Evolutionary conservation across 495 filamentous ascomycete genomes (phyloP).

Genomic region (Saxispiralis lemnorum): DNA sequence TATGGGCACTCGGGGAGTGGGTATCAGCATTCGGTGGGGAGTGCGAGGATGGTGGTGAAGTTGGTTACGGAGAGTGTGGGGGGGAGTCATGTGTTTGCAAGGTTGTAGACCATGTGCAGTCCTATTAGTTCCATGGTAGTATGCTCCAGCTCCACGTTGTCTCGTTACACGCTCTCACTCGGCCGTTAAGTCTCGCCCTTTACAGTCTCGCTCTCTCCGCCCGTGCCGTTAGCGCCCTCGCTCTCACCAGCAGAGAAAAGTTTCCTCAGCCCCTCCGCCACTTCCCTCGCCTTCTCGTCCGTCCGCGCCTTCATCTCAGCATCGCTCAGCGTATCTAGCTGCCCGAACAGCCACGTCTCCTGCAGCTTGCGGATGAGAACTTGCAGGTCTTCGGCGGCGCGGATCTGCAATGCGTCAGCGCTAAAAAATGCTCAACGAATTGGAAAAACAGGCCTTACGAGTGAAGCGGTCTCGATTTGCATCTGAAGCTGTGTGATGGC

Average conservation of each 20-base stretch:
- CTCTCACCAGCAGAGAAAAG: neutral
- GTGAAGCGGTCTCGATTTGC: slow-evolving; percentile 42
- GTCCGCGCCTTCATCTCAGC: slow-evolving; percentile 28
- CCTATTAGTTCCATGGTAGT: neutral
- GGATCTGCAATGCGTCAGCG: slow-evolving; percentile 29
- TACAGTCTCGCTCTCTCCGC: neutral
- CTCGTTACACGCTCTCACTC: neutral
- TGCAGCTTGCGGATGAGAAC: slow-evolving; percentile 46
- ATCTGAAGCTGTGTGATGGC: slow-evolving; percentile 45
- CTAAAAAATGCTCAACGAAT: neutral
- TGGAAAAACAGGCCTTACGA: slow-evolving; percentile 28
- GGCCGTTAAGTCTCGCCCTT: neutral
- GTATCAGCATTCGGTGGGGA: slow-evolving; percentile 16
- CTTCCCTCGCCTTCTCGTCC: slow-evolving; percentile 35
- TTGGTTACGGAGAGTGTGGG: slow-evolving; percentile 9
- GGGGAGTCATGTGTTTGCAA: neutral
- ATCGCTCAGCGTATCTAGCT: slow-evolving; percentile 42
- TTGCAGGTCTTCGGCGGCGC: slow-evolving; percentile 48
- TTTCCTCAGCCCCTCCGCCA: slow-evolving; percentile 27
- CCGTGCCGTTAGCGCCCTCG: too few species aligned
- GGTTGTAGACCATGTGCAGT: neutral
- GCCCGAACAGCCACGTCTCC: slow-evolving; percentile 59
- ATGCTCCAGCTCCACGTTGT: too few species aligned
- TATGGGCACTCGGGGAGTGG: slow-evolving; percentile 19
- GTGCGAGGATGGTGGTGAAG: slow-evolving; percentile 8